These are phyloP conservation scores for Abrus pulchellus DNA, from an alignment of 306 rosid species.

Conservation along the genomic window DNA sequence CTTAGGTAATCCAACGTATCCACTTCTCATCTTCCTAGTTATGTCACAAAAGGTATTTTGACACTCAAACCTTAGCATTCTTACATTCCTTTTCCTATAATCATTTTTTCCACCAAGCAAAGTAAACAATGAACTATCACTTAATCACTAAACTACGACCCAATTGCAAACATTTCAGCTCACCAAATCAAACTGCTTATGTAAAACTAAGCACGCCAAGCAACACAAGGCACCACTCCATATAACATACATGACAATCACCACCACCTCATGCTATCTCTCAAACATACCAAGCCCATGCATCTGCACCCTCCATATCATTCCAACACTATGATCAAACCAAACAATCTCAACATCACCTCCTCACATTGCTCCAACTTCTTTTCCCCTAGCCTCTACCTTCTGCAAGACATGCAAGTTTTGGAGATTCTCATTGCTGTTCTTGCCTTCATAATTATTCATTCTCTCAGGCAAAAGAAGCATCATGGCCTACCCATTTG, in stretches of 20 bases:
- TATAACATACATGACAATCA: slow-evolving; percentile 55
- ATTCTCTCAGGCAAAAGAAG: slow-evolving; percentile 70
- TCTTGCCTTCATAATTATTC: slow-evolving; percentile 65
- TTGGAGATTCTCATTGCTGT: slow-evolving; percentile 70
- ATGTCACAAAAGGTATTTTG: background rate
- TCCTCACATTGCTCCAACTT: slow-evolving; percentile 38
- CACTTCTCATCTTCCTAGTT: slow-evolving; percentile 55
- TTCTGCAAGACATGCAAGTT: slow-evolving; percentile 61
- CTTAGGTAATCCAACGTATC: slow-evolving; percentile 69
- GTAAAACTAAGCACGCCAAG: slow-evolving; percentile 72
- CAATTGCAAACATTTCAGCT: slow-evolving; percentile 64
- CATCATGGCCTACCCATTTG: slow-evolving; percentile 71
- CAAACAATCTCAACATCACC: slow-evolving; percentile 49
- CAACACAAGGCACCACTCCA: slow-evolving; percentile 40
- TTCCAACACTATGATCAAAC: slow-evolving; percentile 54
- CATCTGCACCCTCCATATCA: slow-evolving; percentile 47
- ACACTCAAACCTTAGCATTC: slow-evolving; percentile 24
- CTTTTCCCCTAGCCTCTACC: slow-evolving; percentile 14
- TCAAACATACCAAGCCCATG: slow-evolving; percentile 44
- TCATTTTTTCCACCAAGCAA: background rate
- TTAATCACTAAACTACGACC: background rate
- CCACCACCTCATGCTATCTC: background rate
- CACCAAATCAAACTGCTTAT: slow-evolving; percentile 72
- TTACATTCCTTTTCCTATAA: background rate
- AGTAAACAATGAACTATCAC: background rate